Evolutionary conservation across 441 rosid genomes (phyloP).

Genomic region (Corymbia calophylla): DNA sequence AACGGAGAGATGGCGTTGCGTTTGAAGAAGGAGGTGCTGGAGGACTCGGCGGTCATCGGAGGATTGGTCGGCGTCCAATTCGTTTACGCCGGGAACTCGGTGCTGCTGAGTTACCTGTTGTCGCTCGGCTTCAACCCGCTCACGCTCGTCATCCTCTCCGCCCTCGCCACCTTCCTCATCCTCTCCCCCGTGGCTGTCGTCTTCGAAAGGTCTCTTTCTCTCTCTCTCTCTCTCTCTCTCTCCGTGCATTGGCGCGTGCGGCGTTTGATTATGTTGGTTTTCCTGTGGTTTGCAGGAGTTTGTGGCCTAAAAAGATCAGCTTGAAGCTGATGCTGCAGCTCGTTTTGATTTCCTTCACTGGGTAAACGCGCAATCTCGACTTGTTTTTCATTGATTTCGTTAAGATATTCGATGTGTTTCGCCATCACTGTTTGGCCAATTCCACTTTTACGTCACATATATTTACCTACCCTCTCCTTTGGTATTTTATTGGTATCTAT

Average conservation of each 20-base stretch:
- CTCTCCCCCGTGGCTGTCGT: conserved; percentile 1
- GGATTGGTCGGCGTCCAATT: conserved; percentile 2
- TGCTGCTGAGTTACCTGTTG: conserved; percentile 5
- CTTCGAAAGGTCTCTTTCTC: conserved; percentile 6
- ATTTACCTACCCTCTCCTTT: neutral
- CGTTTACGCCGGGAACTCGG: conserved; percentile 6
- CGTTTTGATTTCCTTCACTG: conserved; percentile 5
- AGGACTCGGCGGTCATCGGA: conserved; percentile 2
- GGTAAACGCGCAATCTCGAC: neutral
- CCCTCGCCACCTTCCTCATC: conserved; percentile 11
- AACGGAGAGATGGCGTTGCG: neutral
- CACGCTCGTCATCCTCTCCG: conserved; percentile 6
- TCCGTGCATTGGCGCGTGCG: neutral
- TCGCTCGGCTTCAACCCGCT: conserved; percentile 5
- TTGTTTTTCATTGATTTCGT: neutral
- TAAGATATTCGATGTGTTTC: neutral
- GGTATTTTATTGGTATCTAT: neutral
- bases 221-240: neutral
- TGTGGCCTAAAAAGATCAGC: conserved; percentile 10
- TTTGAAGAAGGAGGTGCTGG: conserved; percentile 1
- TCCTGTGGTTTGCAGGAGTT: conserved; percentile 1
- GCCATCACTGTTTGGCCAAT: neutral
- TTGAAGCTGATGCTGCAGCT: conserved; percentile 8
- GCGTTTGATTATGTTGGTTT: neutral
- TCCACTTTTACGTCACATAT: neutral